Evolutionary conservation across 2,329 filamentous ascomycete species (phyloP).

Genomic region (Scedosporium dehoogii): DNA sequence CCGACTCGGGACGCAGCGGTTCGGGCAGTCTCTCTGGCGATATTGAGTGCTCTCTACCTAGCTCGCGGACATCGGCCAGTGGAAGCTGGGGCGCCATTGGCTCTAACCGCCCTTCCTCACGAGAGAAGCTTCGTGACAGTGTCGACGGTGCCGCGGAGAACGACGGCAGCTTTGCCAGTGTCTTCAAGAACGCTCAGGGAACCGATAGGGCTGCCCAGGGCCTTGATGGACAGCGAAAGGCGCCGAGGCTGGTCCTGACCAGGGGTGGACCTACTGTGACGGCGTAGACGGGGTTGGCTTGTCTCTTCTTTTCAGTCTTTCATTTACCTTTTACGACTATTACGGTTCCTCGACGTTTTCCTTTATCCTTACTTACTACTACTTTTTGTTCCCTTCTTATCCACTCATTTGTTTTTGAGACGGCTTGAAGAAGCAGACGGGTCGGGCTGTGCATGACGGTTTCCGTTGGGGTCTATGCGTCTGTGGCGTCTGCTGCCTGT

Average conservation of each 20-base stretch:
- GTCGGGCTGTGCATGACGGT: conserved; percentile 1
- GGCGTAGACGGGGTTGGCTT: background rate
- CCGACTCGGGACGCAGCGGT: conserved; percentile 59
- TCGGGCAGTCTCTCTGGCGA: conserved; percentile 76
- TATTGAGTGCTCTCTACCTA: conserved; percentile 56
- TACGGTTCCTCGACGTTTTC: background rate
- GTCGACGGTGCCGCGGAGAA: conserved; percentile 54
- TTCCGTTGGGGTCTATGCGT: background rate
- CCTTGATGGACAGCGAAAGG: conserved; percentile 61
- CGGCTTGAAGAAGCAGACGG: background rate
- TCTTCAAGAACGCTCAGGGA: conserved; percentile 51
- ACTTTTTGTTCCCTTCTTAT: background rate
- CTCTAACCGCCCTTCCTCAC: conserved; percentile 68
- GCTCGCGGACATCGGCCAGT: conserved; percentile 66
- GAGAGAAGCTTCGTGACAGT: conserved; percentile 54
- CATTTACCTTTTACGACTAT: background rate
- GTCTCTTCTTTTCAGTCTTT: background rate
- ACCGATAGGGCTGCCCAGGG: conserved; percentile 43
- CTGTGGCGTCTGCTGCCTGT: background rate
- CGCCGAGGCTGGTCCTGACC: conserved; percentile 77
- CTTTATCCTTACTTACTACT: background rate
- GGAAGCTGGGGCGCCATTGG: conserved; percentile 71
- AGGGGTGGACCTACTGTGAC: conserved; percentile 26
- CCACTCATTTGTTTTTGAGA: background rate
- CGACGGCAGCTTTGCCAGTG: conserved; percentile 53